Evolutionary conservation across 441 rosid species (phyloP).

Genomic region (Aleurites moluccanus): DNA sequence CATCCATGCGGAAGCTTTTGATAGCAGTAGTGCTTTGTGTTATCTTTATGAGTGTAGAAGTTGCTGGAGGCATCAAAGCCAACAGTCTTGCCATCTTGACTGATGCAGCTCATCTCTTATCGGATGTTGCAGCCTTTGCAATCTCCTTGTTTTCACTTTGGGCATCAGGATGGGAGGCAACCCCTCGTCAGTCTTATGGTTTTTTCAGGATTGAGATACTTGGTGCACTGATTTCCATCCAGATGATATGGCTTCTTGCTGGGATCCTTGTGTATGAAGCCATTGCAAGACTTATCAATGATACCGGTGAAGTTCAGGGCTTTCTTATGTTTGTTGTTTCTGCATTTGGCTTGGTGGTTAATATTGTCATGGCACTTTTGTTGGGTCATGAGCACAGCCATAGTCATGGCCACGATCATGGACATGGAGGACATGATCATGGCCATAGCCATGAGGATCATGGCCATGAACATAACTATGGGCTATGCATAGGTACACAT

Average conservation of each 20-base stretch:
- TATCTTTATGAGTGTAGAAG: conserved; percentile 62
- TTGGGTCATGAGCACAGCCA: conserved; percentile 66
- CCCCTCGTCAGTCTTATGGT: conserved; percentile 66
- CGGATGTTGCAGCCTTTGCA: conserved; percentile 70
- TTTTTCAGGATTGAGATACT: conserved; percentile 67
- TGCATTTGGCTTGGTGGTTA: conserved; percentile 61
- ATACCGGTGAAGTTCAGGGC: conserved; percentile 58
- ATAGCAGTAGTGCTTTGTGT: conserved; percentile 53
- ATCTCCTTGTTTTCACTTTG: conserved; percentile 63
- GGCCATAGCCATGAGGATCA: conserved; percentile 24
- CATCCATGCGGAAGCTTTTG: conserved; percentile 57
- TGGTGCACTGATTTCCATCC: conserved; percentile 66
- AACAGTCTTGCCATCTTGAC: conserved; percentile 71
- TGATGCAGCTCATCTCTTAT: conserved; percentile 68
- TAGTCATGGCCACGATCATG: conserved; percentile 41
- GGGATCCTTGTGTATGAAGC: conserved; percentile 77
- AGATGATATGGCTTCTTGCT: conserved; percentile 71
- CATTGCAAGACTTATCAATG: conserved; percentile 50
- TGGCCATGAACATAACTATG: conserved; percentile 28
- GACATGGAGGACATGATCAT: conserved; percentile 23
- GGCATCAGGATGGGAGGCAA: conserved; percentile 81
- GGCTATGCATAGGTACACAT: conserved; percentile 18
- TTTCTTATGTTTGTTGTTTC: conserved; percentile 63
- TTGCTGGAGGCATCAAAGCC: conserved; percentile 65
- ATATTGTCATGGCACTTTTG: conserved; percentile 58